A percentile compares a stretch with the other conserved stretches of the same genome.
These are phyloP conservation scores for Candida boidinii DNA, from an alignment of 805 yeast species.

Conservation along the genomic window DNA sequence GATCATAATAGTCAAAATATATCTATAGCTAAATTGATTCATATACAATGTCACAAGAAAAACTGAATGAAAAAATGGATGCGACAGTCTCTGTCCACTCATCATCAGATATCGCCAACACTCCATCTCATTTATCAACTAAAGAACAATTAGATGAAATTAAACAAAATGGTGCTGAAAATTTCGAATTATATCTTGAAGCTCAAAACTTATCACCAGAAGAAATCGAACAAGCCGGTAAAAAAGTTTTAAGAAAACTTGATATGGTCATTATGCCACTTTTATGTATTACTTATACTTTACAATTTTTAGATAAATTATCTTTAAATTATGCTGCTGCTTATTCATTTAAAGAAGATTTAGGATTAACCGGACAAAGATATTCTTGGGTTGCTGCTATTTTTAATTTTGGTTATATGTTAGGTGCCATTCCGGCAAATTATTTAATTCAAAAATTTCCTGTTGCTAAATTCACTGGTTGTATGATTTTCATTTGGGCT, in stretches of 20 bases:
- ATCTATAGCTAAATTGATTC: no score
- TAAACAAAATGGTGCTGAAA: no score
- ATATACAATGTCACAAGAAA: no score
- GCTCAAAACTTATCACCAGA: no score
- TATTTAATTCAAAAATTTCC: constrained; percentile 43
- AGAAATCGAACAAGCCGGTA: constrained; percentile 6
- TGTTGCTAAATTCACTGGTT: constrained; percentile 38
- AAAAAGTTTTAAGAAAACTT: constrained; percentile 25
- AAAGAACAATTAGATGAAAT: no score
- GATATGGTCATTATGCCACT: constrained; percentile 41
- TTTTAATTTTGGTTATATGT: constrained; percentile 46
- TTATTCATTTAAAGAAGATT: constrained; percentile 41
- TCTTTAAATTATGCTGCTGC: constrained; percentile 45
- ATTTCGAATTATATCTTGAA: no score
- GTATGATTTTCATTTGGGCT: constrained; percentile 53
- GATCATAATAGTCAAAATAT: no score
- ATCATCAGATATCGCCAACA: no score
- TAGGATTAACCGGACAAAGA: constrained; percentile 34
- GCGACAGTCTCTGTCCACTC: no score
- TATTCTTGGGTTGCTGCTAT: constrained; percentile 24
- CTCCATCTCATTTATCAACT: no score
- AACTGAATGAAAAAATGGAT: no score
- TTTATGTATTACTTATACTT: constrained; percentile 37
- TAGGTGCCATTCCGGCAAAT: constrained; percentile 38
- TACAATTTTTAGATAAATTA: constrained; percentile 50